Conservation (phyloP, 148 eudicot genomes). For the Nepenthes mirabilis region DNA sequence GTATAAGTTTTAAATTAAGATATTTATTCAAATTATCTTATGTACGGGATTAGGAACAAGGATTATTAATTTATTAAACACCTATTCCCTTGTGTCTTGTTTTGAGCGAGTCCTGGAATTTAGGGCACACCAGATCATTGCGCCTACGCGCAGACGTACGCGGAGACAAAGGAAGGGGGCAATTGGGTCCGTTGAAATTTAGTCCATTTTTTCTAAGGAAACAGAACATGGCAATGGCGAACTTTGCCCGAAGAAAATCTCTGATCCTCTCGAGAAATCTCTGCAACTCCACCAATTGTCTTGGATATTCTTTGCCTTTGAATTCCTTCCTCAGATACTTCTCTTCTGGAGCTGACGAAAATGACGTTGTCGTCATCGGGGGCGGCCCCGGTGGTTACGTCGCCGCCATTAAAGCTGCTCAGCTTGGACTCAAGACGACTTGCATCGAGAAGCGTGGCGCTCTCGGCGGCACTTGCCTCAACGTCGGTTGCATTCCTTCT, state of each 20-base stretch:
- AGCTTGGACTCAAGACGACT: constrained; percentile 80
- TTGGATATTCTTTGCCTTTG: constrained; percentile 16
- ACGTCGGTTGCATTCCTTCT: constrained; percentile 93
- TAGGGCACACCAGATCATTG: too few species aligned
- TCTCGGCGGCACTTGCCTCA: constrained; percentile 91
- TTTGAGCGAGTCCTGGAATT: too few species aligned
- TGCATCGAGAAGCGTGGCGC: constrained; percentile 91
- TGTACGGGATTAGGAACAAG: too few species aligned
- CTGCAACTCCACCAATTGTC: constrained; percentile 3
- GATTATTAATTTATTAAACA: too few species aligned
- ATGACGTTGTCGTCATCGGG: constrained; percentile 80
- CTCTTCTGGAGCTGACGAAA: constrained; percentile 53
- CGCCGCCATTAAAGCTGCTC: constrained; percentile 94
- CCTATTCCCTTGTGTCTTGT: too few species aligned
- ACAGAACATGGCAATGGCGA: constrained; percentile 58
- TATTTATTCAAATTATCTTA: too few species aligned
- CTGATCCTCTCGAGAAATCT: constrained; percentile 17
- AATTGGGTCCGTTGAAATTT: too few species aligned
- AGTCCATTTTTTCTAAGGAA: too few species aligned
- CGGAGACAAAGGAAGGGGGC: too few species aligned
- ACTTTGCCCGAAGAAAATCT: constrained; percentile 44
- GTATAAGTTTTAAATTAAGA: too few species aligned
- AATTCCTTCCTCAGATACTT: constrained; percentile 35
- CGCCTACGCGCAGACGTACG: too few species aligned
- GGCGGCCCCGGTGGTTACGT: constrained; percentile 99